phyloP scores from a whole-genome alignment of 2,329 filamentous ascomycete species.

The Trichophyton equinum region DNA sequence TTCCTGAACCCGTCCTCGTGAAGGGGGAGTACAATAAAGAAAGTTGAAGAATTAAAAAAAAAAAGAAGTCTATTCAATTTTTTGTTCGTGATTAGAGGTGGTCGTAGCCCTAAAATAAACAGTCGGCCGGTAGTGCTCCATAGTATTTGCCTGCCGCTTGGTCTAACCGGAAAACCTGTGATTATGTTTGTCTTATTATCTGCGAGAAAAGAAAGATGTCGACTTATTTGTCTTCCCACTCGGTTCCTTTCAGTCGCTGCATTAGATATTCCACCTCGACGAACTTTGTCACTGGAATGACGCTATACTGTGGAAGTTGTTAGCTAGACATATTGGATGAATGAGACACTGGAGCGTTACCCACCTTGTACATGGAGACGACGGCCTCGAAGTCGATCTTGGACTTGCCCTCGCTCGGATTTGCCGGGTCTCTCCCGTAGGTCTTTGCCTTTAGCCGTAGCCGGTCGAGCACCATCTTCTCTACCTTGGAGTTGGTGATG shows the following conservation, averaged over 20 bases:
- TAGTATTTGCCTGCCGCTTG: not conserved
- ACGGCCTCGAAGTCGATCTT: conserved; percentile 93
- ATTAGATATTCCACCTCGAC: conserved; percentile 98
- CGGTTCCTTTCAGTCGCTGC: conserved; percentile 58
- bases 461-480: conserved; percentile 80
- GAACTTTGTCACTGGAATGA: conserved; percentile 95
- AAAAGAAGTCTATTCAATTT: not conserved
- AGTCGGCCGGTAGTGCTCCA: not conserved
- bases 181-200: not conserved
- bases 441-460: conserved; percentile 80
- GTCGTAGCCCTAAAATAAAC: not conserved
- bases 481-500: conserved; percentile 81
- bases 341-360: conserved; percentile 10
- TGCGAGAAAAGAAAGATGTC: conserved; percentile 9
- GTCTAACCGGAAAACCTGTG: not conserved
- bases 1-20: conserved; percentile 47
- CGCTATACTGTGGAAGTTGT: conserved; percentile 44
- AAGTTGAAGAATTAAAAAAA: not conserved
- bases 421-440: conserved; percentile 80
- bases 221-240: conserved; percentile 38
- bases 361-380: conserved; percentile 65
- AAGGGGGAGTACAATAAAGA: not conserved
- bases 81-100: not conserved
- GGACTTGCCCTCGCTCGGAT: conserved; percentile 32
- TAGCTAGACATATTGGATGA: conserved; percentile 5